Evolutionary conservation across 116 monocot genomes (phyloP), one percentile per base, ranked within the genome.

Genomic region (Thalassia testudinum): DNA sequence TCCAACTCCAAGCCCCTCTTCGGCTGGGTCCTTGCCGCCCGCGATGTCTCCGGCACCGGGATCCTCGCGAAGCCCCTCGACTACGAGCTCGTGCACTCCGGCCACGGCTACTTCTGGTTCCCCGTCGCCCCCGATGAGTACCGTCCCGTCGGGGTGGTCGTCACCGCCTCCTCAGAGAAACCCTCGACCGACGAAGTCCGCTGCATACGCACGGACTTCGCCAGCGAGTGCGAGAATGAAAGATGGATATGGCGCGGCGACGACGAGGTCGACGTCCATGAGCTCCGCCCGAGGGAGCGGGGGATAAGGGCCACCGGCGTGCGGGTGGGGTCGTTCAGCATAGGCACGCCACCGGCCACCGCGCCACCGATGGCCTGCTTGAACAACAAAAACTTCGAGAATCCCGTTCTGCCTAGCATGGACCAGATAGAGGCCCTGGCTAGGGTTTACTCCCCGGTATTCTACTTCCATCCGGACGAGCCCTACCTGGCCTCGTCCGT

Each of bases 81-180:
- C 45, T 86, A 69, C 61, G 51, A 53, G 8, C 79, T 86, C 19
- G 34, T 86, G 12, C 82, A 82, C 82, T 66, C 62, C n/a, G 75
- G 83, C 13, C 8, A 58, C 12, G 82, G 76, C 25, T 71, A 77
- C 65, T 72, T 86, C 59, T 92, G 92, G 92, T 74, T 79, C 0
- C 92, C 92, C 0, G 50, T 69, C 7, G 64, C 92, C 1, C 92
- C 92, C 0, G 61, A 69, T 0, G 82, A 86, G 16, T 92, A 92
- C 67, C 69, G 47, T 29, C 28, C 77, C 7, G 69, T 80, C 12
- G 92, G 92, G 0, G 22, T 70, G 1, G 2, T 79, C 8, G 76
- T 92, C 54, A 92, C 92, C 0, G 14, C 27, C 28, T 59, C 79
- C 7, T 42, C 76, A 7, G 82, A 74, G 17, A 82, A 92, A 59